Base-by-base conservation (phyloP, 108 stramenopile genomes). In the Cyclotella sp. region DNA sequence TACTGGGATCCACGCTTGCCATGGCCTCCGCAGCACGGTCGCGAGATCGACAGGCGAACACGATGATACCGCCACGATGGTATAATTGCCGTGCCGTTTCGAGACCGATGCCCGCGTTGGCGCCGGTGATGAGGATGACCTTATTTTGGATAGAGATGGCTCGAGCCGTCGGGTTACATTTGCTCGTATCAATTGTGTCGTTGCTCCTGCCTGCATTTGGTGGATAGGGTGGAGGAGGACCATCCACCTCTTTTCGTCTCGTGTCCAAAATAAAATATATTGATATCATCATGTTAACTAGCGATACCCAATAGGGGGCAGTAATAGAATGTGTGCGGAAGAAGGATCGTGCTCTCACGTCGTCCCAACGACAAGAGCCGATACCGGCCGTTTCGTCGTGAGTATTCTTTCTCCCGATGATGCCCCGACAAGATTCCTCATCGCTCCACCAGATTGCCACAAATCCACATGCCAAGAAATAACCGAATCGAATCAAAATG, bases 21-120 rank as follows among this genome's bases (percentile, higher is more conserved):
- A 87, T 83, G 22, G 94, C 94, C n/a, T 76, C 73, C 64, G 79
- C 15, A 6, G 90, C 94, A 15, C 82, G 65, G 11, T 40, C 41
- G 11, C 51, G 22, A 22, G 82, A 88, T 11, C 94, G 92, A 73
- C 94, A 95, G 24, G 87, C 86, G 66, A 95, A 71, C 44, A 95
- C 72, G 0, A 96, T 82, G 21, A 82, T 90, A 12, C 90, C 95
- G 54, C 94, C 95, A 59, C 70, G 70, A 55, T 62, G 43, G 16
- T 87, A 87, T 30, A 97, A 70, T 72, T 87, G 84, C 26, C 75
- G 53, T n/a, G 89, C 85, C 11, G 97, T 94, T 66, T 87, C 89
- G 10, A 86, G 64, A 19, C 89, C 89, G 13, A 88, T 81, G 24
- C 89, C 89, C 1, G 88, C 45, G 47, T 81, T 81, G 34, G 86